Conservation (phyloP, 2,329 filamentous ascomycete genomes). For the Gnomoniopsis sp. region DNA sequence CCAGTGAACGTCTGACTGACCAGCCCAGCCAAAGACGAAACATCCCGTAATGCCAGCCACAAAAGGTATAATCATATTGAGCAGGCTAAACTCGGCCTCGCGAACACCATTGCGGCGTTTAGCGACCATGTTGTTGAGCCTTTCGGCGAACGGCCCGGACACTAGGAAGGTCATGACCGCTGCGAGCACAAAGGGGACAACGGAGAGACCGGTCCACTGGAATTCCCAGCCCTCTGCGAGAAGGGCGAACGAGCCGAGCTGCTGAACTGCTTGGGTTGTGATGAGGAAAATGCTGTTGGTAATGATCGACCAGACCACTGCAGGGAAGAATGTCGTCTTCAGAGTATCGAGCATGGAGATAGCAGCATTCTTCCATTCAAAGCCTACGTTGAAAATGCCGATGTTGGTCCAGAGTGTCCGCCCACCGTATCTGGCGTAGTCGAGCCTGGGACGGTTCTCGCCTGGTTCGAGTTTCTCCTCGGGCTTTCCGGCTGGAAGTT, state of each 20-base stretch:
- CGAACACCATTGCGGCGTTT: slow-evolving; percentile 24
- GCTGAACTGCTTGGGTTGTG: slow-evolving; percentile 26
- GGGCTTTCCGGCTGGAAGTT: slow-evolving; percentile 19
- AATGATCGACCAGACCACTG: slow-evolving; percentile 30
- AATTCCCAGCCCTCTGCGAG: slow-evolving; percentile 29
- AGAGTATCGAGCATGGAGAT: slow-evolving; percentile 26
- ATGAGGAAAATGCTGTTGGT: slow-evolving; percentile 28
- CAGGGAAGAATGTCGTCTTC: slow-evolving; percentile 31
- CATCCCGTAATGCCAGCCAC: slow-evolving; percentile 25
- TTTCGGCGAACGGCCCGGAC: slow-evolving; percentile 28
- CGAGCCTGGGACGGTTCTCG: slow-evolving; percentile 25
- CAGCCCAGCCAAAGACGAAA: slow-evolving; percentile 30
- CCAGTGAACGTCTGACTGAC: slow-evolving; percentile 26
- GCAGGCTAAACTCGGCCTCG: slow-evolving; percentile 31
- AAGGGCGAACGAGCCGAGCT: slow-evolving; percentile 24
- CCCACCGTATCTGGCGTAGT: slow-evolving; percentile 23
- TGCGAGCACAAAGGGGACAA: slow-evolving; percentile 24
- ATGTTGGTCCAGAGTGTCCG: slow-evolving; percentile 30
- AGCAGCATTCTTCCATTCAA: slow-evolving; percentile 25
- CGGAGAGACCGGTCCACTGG: slow-evolving; percentile 26
- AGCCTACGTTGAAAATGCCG: slow-evolving; percentile 28
- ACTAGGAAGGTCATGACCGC: slow-evolving; percentile 23
- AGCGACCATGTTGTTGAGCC: slow-evolving; percentile 27
- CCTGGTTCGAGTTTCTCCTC: slow-evolving; percentile 25
- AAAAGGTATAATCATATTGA: slow-evolving; percentile 29